Conservation (phyloP, 306 rosid genomes). For the Leucaena leucocephala region DNA sequence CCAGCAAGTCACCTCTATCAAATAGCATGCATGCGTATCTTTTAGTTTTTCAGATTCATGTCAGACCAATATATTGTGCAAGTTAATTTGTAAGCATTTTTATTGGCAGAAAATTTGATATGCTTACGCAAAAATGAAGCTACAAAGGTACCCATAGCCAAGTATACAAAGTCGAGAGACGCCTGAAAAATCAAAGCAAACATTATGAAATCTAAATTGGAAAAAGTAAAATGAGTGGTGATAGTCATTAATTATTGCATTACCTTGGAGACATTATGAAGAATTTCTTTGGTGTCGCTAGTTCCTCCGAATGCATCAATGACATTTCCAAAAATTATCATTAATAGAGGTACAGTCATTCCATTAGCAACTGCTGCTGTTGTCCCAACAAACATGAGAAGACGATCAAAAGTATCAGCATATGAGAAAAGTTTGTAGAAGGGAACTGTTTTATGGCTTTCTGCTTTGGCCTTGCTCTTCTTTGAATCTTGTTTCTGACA, state of each 20-base stretch:
- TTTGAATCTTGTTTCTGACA: constrained; percentile 18
- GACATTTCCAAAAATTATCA: constrained; percentile 49
- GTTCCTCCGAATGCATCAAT: constrained; percentile 56
- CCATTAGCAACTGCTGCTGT: constrained; percentile 66
- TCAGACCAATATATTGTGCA: constrained; percentile 5
- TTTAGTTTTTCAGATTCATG: not conserved
- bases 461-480: constrained; percentile 30
- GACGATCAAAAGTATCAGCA: constrained; percentile 55
- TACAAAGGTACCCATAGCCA: constrained; percentile 23
- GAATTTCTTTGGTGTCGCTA: constrained; percentile 29
- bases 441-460: constrained; percentile 45
- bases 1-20: constrained; percentile 81
- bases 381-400: constrained; percentile 57
- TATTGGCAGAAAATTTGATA: not conserved
- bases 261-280: constrained; percentile 61
- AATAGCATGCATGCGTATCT: constrained; percentile 19
- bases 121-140: constrained; percentile 21
- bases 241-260: not conserved
- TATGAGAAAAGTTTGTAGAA: constrained; percentile 63
- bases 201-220: not conserved
- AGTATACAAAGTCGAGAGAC: constrained; percentile 9
- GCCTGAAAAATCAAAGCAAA: not conserved
- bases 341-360: constrained; percentile 50
- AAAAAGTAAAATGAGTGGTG: not conserved
- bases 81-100: not conserved